Evolutionary conservation across 306 rosid species (phyloP).

Genomic region (Luffa acutangula): DNA sequence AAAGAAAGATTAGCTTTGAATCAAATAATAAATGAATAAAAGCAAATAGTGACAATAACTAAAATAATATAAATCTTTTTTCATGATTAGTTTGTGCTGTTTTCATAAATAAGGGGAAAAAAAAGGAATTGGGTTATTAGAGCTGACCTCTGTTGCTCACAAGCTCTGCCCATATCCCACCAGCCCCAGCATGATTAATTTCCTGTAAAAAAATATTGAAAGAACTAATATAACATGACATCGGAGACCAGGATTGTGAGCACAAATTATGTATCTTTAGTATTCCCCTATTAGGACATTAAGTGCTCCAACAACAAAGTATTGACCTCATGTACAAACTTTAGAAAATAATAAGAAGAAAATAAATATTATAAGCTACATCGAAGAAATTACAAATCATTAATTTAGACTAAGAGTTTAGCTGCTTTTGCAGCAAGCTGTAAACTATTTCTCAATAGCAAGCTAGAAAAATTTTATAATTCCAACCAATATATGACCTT

Average conservation of each 20-base stretch:
- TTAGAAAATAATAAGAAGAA: neutral
- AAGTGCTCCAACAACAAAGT: neutral
- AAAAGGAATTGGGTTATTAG: neutral
- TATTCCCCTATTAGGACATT: neutral
- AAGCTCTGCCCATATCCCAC: conserved; percentile 78
- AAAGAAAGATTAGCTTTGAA: no score
- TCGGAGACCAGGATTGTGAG: neutral
- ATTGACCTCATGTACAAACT: neutral
- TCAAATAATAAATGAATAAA: no score
- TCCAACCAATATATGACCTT: neutral
- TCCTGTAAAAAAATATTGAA: conserved; percentile 34
- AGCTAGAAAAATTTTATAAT: neutral
- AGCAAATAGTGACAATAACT: no score
- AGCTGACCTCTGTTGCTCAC: conserved; percentile 53
- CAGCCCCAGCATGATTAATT: conserved; percentile 83
- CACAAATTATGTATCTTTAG: neutral
- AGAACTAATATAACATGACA: neutral
- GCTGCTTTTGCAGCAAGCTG: neutral
- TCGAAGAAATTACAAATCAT: neutral
- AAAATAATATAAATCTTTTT: no score
- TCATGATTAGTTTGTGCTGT: neutral
- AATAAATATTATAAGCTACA: neutral
- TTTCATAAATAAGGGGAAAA: neutral
- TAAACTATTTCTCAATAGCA: neutral
- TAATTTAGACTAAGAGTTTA: neutral